These are phyloP conservation scores for Zoysia japonica DNA, from an alignment of 176 grass and related monocot species.

Conservation along the genomic window DNA sequence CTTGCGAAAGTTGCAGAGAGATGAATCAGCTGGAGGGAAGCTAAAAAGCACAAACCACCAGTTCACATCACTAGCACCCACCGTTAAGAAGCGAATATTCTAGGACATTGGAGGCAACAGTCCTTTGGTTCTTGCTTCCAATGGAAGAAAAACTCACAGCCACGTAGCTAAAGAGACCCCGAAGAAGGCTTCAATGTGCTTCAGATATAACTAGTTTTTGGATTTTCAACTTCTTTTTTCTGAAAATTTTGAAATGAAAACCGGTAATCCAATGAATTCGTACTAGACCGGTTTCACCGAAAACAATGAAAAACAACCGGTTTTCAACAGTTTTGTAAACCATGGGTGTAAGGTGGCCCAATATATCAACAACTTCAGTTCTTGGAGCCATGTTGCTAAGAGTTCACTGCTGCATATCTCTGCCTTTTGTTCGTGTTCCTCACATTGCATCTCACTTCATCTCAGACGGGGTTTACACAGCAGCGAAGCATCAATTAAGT, in stretches of 20 bases:
- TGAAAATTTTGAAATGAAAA: too few species aligned
- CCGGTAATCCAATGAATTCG: too few species aligned
- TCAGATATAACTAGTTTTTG: conserved; percentile 46
- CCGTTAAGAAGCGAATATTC: conserved; percentile 87
- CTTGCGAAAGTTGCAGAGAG: conserved; percentile 54
- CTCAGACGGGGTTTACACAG: conserved; percentile 81
- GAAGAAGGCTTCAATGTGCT: conserved; percentile 55
- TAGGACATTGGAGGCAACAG: conserved; percentile 86
- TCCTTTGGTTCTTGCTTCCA: conserved; percentile 69
- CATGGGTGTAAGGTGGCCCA: neutral
- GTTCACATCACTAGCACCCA: conserved; percentile 66
- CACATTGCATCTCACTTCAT: conserved; percentile 54
- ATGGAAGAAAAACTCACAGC: conserved; percentile 84
- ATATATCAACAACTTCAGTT: conserved; percentile 8
- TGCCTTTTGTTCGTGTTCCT: conserved; percentile 43
- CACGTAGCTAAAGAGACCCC: conserved; percentile 64
- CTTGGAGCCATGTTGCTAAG: neutral
- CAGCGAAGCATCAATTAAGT: conserved; percentile 49
- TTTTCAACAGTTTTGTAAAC: too few species aligned
- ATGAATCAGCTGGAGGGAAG: conserved; percentile 44
- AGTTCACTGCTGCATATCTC: conserved; percentile 37
- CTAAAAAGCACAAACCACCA: conserved; percentile 74
- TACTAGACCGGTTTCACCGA: too few species aligned
- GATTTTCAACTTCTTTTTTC: too few species aligned
- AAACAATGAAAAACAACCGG: too few species aligned